A percentile compares a stretch with the other conserved stretches of the same genome.
Conservation (phyloP, 805 yeast species). For the Candida lessepsii region DNA sequence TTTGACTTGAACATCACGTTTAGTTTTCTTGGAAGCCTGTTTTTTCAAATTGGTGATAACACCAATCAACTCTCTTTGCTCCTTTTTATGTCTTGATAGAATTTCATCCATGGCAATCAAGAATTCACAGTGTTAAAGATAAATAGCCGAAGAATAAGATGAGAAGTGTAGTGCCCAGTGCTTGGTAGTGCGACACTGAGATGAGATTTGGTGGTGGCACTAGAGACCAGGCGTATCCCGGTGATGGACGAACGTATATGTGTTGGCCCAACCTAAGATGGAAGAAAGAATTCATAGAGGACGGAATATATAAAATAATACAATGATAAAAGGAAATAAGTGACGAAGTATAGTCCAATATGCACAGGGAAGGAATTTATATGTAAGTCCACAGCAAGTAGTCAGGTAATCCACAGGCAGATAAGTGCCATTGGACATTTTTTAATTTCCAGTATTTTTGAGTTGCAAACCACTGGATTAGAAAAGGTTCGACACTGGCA, state of each 20-base stretch:
- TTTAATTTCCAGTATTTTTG: neutral
- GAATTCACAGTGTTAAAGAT: neutral
- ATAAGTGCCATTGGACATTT: neutral
- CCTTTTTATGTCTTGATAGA: slow-evolving; percentile 54
- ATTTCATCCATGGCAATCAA: slow-evolving; percentile 10
- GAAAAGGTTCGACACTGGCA: slow-evolving; percentile 4
- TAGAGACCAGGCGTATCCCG: too few relatives aligned
- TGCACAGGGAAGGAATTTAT: too few relatives aligned
- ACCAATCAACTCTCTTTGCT: slow-evolving; percentile 62
- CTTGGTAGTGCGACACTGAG: neutral
- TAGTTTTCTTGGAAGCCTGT: slow-evolving; percentile 77
- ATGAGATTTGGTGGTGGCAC: too few relatives aligned
- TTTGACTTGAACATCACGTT: slow-evolving; percentile 60
- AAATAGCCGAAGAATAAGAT: slow-evolving; percentile 1
- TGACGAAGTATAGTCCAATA: too few relatives aligned
- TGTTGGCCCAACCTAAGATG: too few relatives aligned
- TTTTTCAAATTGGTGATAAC: slow-evolving; percentile 74
- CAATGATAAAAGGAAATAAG: too few relatives aligned
- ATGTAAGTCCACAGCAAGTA: neutral
- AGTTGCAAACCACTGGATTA: slow-evolving; percentile 6
- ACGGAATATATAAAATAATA: too few relatives aligned
- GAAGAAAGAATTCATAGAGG: too few relatives aligned
- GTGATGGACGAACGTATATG: too few relatives aligned
- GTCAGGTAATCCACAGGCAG: slow-evolving; percentile 2
- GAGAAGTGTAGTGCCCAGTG: slow-evolving; percentile 4